phyloP scores from a whole-genome alignment of 192 early-diverging fungal species.

The Rhizophagus prolifer region DNA sequence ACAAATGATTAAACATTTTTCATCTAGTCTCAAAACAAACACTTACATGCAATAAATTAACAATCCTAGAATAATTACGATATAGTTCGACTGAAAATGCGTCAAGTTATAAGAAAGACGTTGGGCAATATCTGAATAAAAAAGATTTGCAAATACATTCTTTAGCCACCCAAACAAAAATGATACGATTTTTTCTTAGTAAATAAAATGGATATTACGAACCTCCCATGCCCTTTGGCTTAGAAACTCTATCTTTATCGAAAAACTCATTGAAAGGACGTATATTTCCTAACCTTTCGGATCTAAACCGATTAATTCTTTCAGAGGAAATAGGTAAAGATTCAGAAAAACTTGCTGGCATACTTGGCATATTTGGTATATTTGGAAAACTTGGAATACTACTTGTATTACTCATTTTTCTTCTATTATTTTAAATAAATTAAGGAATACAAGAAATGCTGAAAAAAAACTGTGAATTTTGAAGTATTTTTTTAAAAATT shows the following conservation, averaged over 20 bases:
- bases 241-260: constrained; percentile 53
- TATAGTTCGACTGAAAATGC: constrained; percentile 63
- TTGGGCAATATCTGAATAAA: constrained; percentile 39
- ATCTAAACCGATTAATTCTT: constrained; percentile 19
- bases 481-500: too few relatives aligned
- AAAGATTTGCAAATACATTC: too few relatives aligned
- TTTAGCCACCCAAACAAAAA: not conserved
- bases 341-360: not conserved
- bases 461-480: too few relatives aligned
- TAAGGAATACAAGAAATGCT: too few relatives aligned
- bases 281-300: constrained; percentile 50
- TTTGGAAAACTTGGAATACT: too few relatives aligned
- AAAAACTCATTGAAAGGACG: constrained; percentile 55
- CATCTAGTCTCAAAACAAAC: not conserved
- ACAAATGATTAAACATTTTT: not conserved
- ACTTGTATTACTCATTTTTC: not conserved
- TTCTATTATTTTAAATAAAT: too few relatives aligned
- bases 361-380: not conserved
- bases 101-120: constrained; percentile 55
- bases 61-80: constrained; percentile 55
- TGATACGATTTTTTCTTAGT: not conserved
- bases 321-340: constrained; percentile 23
- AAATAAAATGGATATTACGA: constrained; percentile 8
- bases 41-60: constrained; percentile 57
- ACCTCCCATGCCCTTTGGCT: constrained; percentile 45